phyloP scores from a whole-genome alignment of 495 filamentous ascomycete species.

The Lasiosphaeriaceae sp. region DNA sequence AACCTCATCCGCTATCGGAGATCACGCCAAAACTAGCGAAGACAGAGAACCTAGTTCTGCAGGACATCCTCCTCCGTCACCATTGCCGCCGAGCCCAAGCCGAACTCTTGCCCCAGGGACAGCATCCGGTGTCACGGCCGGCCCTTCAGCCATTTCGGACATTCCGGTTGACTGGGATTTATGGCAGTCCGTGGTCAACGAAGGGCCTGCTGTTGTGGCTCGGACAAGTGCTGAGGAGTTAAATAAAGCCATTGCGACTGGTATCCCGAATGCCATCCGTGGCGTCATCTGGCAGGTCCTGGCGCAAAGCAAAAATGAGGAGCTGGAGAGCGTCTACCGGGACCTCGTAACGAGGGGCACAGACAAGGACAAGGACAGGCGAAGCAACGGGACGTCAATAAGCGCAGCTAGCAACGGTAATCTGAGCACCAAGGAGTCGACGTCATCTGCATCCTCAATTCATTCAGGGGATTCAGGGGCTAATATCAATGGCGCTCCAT shows the following conservation, averaged over 20 bases:
- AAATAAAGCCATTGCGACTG: slow-evolving; percentile 83
- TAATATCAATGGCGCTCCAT: slow-evolving; percentile 52
- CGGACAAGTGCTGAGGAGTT: slow-evolving; percentile 82
- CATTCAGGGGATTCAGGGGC: slow-evolving; percentile 75
- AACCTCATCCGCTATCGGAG: slow-evolving; percentile 44
- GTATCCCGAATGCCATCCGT: slow-evolving; percentile 90
- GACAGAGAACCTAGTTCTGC: slow-evolving; percentile 21
- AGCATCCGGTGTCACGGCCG: slow-evolving; percentile 68
- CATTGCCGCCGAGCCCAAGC: slow-evolving; percentile 48
- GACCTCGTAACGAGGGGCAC: slow-evolving; percentile 79
- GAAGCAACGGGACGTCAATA: slow-evolving; percentile 45
- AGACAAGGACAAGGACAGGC: slow-evolving; percentile 67
- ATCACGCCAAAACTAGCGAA: slow-evolving; percentile 44
- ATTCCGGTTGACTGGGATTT: slow-evolving; percentile 90
- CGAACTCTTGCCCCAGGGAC: slow-evolving; percentile 73
- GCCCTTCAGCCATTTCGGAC: slow-evolving; percentile 63
- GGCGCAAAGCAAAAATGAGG: slow-evolving; percentile 87
- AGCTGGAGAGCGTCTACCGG: slow-evolving; percentile 81
- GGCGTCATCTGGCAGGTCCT: slow-evolving; percentile 98
- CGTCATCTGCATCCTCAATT: slow-evolving; percentile 79
- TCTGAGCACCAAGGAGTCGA: slow-evolving; percentile 55
- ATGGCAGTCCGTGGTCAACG: slow-evolving; percentile 93
- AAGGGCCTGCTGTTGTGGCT: slow-evolving; percentile 82
- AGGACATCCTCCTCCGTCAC: slow-evolving; percentile 42
- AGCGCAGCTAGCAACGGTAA: slow-evolving; percentile 36